Evolutionary conservation across 2,329 filamentous ascomycete species (phyloP), one percentile per base, ranked within the genome.

Genomic region (Microsporum canis): DNA sequence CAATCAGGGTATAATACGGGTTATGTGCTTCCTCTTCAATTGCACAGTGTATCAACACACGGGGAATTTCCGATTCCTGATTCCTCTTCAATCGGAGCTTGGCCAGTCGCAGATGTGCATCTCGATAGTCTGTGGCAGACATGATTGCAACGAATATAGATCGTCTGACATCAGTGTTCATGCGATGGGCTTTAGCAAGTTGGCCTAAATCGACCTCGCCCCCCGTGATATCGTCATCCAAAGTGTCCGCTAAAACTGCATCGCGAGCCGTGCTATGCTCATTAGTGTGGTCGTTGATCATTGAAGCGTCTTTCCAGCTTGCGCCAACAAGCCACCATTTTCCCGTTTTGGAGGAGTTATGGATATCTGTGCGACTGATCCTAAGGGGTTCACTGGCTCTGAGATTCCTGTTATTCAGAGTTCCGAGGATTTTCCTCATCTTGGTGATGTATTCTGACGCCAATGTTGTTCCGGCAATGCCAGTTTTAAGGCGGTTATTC

Each of bases 321-420:
- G 94, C 92, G 58, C 94, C 94, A 3, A 97, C 89, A 23, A 97
- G 83, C 94, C 94, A 99, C 94, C 94, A 99, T 77, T 96, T 96
- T 0, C 94, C 94, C 70, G 87, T 88, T 71, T 88, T 92, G 45
- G 92, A 88, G 0, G 87, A 87, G 64, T 91, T 84, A 64, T 85
- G 85, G 58, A 99, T 89, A 69, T 99, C 94, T 41, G 82, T 80
- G 3, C 96, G 80, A 8, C 88, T 85, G 61, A 96, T 86, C 6
- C 89, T 85, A 63, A 99, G 80, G 3, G 94, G 90, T 63, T 95
- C 89, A 2, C 84, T 87, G 5, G 87, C 85, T 65, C 89, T 90
- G 62, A 88, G 78, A 63, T 69, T 76, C 29, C 63, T 72, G 67
- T 76, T 75, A 70, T 89, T 94, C 41, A 99, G 77, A 3, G 87